Percentiles rank a stretch among this genome's conserved stretches.
Evolutionary conservation across 306 rosid species (phyloP).

Genomic region (Pyrus pyrifolia): DNA sequence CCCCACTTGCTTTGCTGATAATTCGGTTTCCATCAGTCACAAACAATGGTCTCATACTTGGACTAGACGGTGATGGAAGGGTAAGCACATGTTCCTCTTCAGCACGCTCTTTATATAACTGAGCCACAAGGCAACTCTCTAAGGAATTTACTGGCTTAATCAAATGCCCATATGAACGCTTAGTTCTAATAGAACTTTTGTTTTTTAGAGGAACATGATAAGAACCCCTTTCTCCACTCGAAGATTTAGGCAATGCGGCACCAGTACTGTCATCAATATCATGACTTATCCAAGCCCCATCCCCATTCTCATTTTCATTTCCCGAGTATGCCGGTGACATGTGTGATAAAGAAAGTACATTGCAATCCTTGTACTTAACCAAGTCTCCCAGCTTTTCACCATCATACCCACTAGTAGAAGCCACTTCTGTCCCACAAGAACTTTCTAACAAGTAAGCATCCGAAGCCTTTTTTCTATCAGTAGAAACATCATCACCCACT

Average conservation of each 20-base stretch:
- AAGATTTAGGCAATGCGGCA: conserved; percentile 9
- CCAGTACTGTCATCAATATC: conserved; percentile 24
- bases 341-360: conserved; percentile 38
- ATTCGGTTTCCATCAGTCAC: conserved; percentile 63
- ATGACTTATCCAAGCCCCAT: conserved; percentile 19
- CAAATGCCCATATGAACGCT: conserved; percentile 20
- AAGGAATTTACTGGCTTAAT: conserved; percentile 52
- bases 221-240: conserved; percentile 30
- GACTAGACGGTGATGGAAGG: conserved; percentile 27
- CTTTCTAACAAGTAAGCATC: conserved; percentile 17
- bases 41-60: conserved; percentile 38
- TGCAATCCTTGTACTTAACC: conserved; percentile 12
- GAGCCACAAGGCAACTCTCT: conserved; percentile 78
- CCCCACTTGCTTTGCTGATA: conserved; percentile 33
- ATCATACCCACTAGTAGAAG: conserved; percentile 31
- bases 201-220: conserved; percentile 29
- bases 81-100: conserved; percentile 46
- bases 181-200: conserved; percentile 41
- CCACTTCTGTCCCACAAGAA: conserved; percentile 25
- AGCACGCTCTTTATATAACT: conserved; percentile 52
- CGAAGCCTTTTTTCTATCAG: conserved; percentile 23
- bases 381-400: conserved; percentile 17
- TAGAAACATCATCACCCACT: conserved; percentile 19
- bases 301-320: conserved; percentile 22
- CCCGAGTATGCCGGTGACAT: conserved; percentile 21